phyloP scores from a whole-genome alignment of 345 rosid species.

The Bretschneidera sinensis region DNA sequence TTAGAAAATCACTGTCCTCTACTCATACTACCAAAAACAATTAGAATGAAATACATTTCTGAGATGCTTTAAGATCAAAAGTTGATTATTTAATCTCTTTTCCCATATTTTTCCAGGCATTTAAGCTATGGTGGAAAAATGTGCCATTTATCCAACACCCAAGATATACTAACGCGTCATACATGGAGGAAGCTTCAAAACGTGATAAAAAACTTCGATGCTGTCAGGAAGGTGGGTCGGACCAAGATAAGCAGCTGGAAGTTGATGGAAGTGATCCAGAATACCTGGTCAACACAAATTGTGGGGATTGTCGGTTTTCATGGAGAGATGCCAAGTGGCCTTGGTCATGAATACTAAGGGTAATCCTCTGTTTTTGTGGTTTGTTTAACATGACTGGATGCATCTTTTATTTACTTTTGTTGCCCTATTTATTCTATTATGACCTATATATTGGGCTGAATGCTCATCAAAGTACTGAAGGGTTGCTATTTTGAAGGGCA shows the following conservation, averaged over 20 bases:
- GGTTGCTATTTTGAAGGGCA: not conserved
- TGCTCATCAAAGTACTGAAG: too few relatives aligned
- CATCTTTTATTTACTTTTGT: not conserved
- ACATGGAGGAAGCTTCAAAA: slow-evolving; percentile 52
- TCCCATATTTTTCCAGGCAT: slow-evolving; percentile 62
- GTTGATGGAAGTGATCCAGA: slow-evolving; percentile 17
- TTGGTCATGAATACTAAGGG: slow-evolving; percentile 48
- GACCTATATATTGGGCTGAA: not conserved
- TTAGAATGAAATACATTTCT: slow-evolving; percentile 3
- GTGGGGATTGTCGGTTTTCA: slow-evolving; percentile 40
- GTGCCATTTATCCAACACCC: slow-evolving; percentile 77
- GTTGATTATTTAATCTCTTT: not conserved
- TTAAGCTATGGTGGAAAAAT: slow-evolving; percentile 85
- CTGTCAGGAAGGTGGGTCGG: slow-evolving; percentile 22
- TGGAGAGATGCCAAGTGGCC: slow-evolving; percentile 98
- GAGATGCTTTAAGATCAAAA: slow-evolving; percentile 2
- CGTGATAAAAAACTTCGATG: slow-evolving; percentile 54
- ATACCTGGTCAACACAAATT: slow-evolving; percentile 13
- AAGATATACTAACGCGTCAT: slow-evolving; percentile 53
- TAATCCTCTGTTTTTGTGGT: not conserved
- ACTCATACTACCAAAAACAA: not conserved
- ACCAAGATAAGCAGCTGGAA: slow-evolving; percentile 13
- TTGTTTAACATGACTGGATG: not conserved
- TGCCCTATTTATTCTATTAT: not conserved
- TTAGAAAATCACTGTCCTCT: not conserved